A percentile compares a stretch with the other conserved stretches of the same genome.
phyloP scores from a whole-genome alignment of 768 basidiomycete species.

The Lactarius hengduanensis region DNA sequence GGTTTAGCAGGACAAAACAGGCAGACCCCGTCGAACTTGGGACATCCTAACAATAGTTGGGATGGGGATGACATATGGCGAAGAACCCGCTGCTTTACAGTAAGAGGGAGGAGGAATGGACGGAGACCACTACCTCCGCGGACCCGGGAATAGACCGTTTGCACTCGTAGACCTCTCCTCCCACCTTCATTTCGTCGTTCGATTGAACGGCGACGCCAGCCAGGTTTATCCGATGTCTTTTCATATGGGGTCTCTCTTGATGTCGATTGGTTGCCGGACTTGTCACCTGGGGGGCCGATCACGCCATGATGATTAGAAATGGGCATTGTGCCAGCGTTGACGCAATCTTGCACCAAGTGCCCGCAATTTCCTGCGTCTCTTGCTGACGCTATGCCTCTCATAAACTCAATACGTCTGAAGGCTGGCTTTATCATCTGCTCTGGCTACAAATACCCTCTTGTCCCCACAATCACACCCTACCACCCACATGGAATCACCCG shows the following conservation, averaged over 20 bases:
- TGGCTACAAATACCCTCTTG: constrained; percentile 19
- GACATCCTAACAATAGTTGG: background rate
- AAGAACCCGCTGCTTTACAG: background rate
- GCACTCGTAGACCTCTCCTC: background rate
- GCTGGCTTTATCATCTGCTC: background rate
- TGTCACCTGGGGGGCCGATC: background rate
- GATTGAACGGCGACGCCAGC: background rate
- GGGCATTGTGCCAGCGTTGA: constrained; percentile 13
- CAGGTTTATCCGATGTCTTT: background rate
- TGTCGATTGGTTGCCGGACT: background rate
- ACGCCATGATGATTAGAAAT: constrained; percentile 18
- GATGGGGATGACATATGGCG: background rate
- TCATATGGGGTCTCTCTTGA: background rate
- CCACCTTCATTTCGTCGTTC: background rate
- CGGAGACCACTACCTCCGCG: background rate
- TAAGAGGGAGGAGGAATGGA: background rate
- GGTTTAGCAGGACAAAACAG: background rate
- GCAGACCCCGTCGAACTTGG: background rate
- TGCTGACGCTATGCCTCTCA: background rate
- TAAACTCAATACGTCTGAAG: background rate
- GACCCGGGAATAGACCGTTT: background rate
- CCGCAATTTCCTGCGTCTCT: background rate
- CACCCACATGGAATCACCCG: background rate
- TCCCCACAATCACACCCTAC: background rate
- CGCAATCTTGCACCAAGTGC: constrained; percentile 25